phyloP scores from a whole-genome alignment of 306 rosid species.

The Crotalaria pallida region DNA sequence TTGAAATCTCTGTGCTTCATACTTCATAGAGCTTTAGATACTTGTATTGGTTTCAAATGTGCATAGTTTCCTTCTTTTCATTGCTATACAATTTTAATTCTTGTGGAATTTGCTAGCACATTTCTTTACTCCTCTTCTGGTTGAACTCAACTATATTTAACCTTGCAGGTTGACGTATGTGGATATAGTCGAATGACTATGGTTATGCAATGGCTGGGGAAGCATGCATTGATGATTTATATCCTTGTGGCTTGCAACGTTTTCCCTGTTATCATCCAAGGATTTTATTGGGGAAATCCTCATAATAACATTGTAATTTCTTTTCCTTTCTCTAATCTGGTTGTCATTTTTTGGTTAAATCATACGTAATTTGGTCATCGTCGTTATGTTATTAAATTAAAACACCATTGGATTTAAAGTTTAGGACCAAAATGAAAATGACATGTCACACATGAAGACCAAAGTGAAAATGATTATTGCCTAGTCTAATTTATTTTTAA shows the following conservation, averaged over 20 bases:
- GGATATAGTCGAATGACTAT: constrained; percentile 50
- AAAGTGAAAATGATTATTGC: too few species aligned
- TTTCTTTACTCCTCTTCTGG: not conserved
- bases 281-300: constrained; percentile 77
- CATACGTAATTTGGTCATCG: too few species aligned
- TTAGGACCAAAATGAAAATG: too few species aligned
- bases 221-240: constrained; percentile 78
- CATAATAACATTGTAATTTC: constrained; percentile 67
- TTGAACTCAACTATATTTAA: not conserved
- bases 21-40: too few species aligned
- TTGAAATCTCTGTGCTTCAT: too few species aligned
- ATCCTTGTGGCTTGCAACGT: constrained; percentile 79
- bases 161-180: constrained; percentile 77
- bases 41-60: not conserved
- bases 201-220: constrained; percentile 88
- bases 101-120: not conserved
- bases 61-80: not conserved
- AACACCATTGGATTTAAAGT: too few species aligned
- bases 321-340: not conserved
- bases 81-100: not conserved
- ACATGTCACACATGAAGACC: too few species aligned
- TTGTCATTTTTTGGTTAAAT: not conserved
- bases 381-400: too few species aligned
- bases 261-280: constrained; percentile 76
- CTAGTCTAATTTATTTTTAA: not conserved